These are phyloP conservation scores for Aphanocladium album DNA, from an alignment of 2,329 filamentous ascomycete genomes.

Conservation along the genomic window DNA sequence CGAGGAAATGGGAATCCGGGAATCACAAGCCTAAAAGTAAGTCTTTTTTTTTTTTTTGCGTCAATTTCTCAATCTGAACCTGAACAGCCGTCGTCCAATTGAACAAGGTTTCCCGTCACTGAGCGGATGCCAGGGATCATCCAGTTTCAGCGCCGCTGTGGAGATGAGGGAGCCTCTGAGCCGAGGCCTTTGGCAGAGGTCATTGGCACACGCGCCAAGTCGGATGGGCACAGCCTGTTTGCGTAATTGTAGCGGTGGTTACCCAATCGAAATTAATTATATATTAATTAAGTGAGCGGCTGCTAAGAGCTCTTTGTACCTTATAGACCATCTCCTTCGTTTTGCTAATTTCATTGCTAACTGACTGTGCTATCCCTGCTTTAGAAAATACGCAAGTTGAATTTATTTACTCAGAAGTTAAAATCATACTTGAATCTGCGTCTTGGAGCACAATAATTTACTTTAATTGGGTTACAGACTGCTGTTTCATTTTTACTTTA, in stretches of 20 bases:
- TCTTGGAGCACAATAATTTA: too few relatives aligned
- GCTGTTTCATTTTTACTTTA: too few relatives aligned
- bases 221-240: background rate
- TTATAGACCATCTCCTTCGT: background rate
- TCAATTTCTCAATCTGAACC: background rate
- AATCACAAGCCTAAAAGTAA: background rate
- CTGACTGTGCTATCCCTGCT: too few relatives aligned
- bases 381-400: too few relatives aligned
- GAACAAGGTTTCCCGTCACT: slow-evolving; percentile 1
- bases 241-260: too few relatives aligned
- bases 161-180: background rate
- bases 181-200: background rate
- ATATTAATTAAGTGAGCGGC: background rate
- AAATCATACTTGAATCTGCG: too few relatives aligned
- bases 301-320: background rate
- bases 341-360: background rate
- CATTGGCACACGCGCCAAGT: background rate
- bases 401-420: too few relatives aligned
- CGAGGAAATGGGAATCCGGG: slow-evolving; percentile 11
- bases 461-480: too few relatives aligned
- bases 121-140: slow-evolving; percentile 4
- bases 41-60: slow-evolving; percentile 5
- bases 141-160: background rate
- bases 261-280: background rate
- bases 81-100: background rate